These are phyloP conservation scores for Saccharum hybrid DNA, from an alignment of 202 grass and related monocot species.

Conservation along the genomic window DNA sequence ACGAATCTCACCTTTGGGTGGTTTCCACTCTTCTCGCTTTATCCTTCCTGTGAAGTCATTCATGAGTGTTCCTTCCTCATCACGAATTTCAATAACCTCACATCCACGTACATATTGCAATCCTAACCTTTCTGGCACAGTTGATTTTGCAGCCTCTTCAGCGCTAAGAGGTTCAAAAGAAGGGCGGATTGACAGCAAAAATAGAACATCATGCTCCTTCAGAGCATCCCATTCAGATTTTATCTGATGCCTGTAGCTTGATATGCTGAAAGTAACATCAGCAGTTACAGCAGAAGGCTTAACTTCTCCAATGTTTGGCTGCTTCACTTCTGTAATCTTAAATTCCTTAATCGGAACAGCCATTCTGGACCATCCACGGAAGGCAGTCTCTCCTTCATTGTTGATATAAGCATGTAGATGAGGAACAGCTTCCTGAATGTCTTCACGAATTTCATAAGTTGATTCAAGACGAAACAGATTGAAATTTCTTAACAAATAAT, in stretches of 20 bases:
- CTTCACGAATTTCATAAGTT: constrained; percentile 99
- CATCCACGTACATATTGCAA: constrained; percentile 97
- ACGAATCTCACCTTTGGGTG: constrained; percentile 95
- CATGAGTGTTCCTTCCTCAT: constrained; percentile 92
- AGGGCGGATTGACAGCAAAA: constrained; percentile 88
- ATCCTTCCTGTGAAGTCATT: constrained; percentile 99
- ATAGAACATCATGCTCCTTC: constrained; percentile 98
- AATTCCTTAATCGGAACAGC: constrained; percentile 93
- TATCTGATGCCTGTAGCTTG: constrained; percentile 85
- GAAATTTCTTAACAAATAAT: constrained; percentile 97
- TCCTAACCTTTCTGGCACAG: constrained; percentile 91
- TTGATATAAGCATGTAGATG: constrained; percentile 97
- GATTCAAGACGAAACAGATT: constrained; percentile 99
- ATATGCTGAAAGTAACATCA: constrained; percentile 82
- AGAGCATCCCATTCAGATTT: constrained; percentile 94
- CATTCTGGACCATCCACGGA: constrained; percentile 99
- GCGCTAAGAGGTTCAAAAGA: constrained; percentile 96
- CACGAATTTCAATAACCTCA: constrained; percentile 89
- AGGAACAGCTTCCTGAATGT: constrained; percentile 95
- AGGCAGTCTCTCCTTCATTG: constrained; percentile 93
- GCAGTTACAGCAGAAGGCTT: constrained; percentile 90
- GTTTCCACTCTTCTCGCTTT: constrained; percentile 98
- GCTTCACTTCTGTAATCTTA: constrained; percentile 88
- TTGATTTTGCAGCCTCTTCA: constrained; percentile 88
- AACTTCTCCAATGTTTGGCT: constrained; percentile 96